Conservation (phyloP, 2,329 filamentous ascomycete genomes). For the Trichoderma semiorbis region DNA sequence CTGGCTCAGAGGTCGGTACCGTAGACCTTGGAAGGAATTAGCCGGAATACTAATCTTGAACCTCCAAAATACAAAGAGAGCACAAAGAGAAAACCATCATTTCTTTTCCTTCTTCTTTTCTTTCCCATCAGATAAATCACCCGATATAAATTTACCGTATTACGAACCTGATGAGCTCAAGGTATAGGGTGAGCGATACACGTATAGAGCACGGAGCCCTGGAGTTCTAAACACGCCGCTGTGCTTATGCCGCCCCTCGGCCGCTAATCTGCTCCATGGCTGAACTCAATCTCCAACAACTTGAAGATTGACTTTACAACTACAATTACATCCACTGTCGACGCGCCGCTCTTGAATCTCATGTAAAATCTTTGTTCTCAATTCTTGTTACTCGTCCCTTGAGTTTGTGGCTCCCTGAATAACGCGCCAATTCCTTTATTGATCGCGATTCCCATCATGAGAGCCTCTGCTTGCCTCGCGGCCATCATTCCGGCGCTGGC, state of each 20-base stretch:
- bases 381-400: neutral
- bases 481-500: slow-evolving; percentile 26
- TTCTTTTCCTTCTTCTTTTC: no score
- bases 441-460: slow-evolving; percentile 24
- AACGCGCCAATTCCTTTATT: neutral
- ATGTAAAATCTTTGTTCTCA: neutral
- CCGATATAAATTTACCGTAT: neutral
- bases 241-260: neutral
- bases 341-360: neutral
- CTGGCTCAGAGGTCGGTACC: neutral
- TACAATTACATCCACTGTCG: neutral
- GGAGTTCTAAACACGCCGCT: neutral
- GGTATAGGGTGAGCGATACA: neutral
- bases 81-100: neutral
- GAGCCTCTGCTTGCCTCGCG: slow-evolving; percentile 23
- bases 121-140: no score
- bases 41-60: fast-evolving
- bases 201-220: neutral
- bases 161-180: neutral
- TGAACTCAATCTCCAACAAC: neutral
- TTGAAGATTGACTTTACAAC: neutral
- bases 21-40: neutral
- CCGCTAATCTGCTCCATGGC: neutral
- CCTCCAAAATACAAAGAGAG: neutral
- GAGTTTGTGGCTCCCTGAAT: neutral